A percentile compares a stretch with the other conserved stretches of the same genome.
phyloP scores from a whole-genome alignment of 352 stramenopile species.

The Phytophthora pisi region DNA sequence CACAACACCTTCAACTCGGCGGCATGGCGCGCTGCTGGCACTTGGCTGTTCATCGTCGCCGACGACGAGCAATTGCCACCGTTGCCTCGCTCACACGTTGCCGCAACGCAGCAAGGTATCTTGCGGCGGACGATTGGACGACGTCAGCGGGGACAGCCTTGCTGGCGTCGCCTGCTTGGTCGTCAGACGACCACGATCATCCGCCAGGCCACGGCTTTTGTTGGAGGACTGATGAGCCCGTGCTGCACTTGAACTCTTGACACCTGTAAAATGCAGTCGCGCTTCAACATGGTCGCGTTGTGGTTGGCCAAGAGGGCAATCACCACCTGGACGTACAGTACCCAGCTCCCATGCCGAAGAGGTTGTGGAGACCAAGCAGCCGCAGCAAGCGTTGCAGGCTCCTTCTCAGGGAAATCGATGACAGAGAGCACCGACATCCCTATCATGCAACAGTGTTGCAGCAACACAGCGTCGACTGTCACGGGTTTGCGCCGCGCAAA shows the following conservation, averaged over 20 bases:
- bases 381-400: neutral
- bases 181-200: conserved; percentile 3
- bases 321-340: conserved; percentile 7
- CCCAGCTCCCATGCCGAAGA: conserved; percentile 1
- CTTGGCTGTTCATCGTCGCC: neutral
- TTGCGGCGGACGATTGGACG: conserved; percentile 10
- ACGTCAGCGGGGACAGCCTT: conserved; percentile 11
- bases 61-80: neutral
- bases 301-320: neutral
- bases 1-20: neutral
- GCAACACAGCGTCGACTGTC: neutral
- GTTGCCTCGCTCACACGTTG: neutral
- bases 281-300: conserved; percentile 20
- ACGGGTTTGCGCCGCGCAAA: neutral
- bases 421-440: conserved; percentile 2
- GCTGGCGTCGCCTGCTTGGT: conserved; percentile 10
- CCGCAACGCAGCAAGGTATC: conserved; percentile 4
- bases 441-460: neutral
- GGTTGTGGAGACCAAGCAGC: neutral
- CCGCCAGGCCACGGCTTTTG: neutral
- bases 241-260: neutral
- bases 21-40: neutral
- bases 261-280: conserved; percentile 6
- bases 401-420: neutral
- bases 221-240: neutral